phyloP scores from a whole-genome alignment of 208 protist species.

The Trichomonas gallinae region DNA sequence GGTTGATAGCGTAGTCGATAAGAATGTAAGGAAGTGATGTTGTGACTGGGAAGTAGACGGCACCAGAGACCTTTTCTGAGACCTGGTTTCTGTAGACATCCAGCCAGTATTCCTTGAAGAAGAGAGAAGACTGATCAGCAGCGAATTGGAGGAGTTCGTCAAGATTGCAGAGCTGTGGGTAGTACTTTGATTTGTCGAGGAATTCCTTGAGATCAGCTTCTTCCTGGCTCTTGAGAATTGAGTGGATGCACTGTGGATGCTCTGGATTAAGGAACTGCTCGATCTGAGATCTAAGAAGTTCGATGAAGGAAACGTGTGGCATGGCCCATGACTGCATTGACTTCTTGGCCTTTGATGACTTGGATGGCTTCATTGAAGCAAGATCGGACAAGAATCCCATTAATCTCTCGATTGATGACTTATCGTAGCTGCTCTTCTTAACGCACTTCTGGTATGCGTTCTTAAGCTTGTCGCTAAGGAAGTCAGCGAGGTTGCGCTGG shows the following conservation, averaged over 20 bases:
- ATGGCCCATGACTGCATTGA: background rate
- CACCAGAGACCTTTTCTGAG: background rate
- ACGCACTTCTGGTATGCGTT: too few species aligned
- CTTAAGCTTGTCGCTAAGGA: background rate
- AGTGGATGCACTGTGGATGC: background rate
- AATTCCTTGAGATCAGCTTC: background rate
- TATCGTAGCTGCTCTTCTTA: background rate
- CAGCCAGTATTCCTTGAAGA: background rate
- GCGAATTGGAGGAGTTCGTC: background rate
- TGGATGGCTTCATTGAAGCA: background rate
- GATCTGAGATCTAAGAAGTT: background rate
- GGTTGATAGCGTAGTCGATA: background rate
- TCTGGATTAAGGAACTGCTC: background rate
- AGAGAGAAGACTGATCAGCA: background rate
- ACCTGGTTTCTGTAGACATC: background rate
- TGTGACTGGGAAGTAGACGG: conserved; percentile 10
- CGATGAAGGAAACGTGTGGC: background rate
- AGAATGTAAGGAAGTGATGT: background rate
- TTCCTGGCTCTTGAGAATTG: too few species aligned
- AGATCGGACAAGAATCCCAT: background rate
- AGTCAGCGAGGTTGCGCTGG: background rate
- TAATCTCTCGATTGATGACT: background rate
- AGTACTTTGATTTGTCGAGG: background rate
- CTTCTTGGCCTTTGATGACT: background rate
- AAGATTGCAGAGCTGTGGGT: background rate